phyloP scores from a whole-genome alignment of 1,284 basidiomycete genomes.

The Heterobasidion annosum region DNA sequence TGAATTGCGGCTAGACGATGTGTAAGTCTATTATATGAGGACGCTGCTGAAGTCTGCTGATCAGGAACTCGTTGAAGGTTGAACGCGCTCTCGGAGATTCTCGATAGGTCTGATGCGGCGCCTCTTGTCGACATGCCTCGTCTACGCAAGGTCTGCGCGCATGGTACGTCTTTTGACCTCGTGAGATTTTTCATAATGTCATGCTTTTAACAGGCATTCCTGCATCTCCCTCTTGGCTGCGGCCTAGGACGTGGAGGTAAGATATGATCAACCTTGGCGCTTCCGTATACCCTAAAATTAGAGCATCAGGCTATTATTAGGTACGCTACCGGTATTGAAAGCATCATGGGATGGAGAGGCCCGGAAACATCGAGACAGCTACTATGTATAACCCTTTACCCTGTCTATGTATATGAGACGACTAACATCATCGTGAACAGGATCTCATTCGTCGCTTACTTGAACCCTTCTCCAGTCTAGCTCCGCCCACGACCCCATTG shows the following conservation, averaged over 20 bases:
- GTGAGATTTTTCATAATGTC: constrained; percentile 5
- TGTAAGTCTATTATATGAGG: constrained; percentile 31
- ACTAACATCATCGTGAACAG: constrained; percentile 24
- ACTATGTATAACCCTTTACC: constrained; percentile 47
- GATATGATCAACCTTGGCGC: constrained; percentile 15
- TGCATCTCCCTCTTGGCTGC: constrained; percentile 60
- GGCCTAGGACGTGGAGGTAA: constrained; percentile 68
- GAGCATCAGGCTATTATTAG: constrained; percentile 47
- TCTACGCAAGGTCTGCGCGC: constrained; percentile 45
- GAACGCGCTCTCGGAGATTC: constrained; percentile 45
- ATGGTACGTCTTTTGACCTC: constrained; percentile 31
- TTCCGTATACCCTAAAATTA: constrained; percentile 3
- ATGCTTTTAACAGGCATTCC: constrained; percentile 44
- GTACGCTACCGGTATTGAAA: constrained; percentile 49
- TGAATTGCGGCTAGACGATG: constrained; percentile 48
- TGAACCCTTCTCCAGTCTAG: constrained; percentile 39
- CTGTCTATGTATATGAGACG: neutral
- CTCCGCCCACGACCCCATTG: constrained; percentile 34
- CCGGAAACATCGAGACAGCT: constrained; percentile 52
- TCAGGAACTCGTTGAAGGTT: constrained; percentile 26
- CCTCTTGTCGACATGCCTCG: constrained; percentile 48
- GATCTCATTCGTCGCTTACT: constrained; percentile 59
- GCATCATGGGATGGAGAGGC: constrained; percentile 48
- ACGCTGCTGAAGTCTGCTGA: constrained; percentile 3
- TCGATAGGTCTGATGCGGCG: constrained; percentile 35